These are phyloP conservation scores for Clavariopsis aquatica DNA, from an alignment of 495 filamentous ascomycete species.

Conservation along the genomic window DNA sequence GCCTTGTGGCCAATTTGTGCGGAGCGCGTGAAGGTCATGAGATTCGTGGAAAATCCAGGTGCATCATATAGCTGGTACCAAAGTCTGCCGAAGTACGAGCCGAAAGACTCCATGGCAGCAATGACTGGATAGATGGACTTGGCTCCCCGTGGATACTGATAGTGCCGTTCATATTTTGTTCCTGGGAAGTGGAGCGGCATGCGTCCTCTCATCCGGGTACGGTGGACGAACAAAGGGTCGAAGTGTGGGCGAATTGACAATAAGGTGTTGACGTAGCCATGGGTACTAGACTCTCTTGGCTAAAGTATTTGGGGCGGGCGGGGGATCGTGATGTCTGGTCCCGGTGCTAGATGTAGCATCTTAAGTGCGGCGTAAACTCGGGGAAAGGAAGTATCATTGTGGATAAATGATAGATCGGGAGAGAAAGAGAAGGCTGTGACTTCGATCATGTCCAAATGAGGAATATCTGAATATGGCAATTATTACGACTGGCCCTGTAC, in stretches of 20 bases:
- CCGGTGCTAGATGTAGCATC: not conserved
- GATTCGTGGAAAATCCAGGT: not conserved
- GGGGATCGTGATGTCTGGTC: not conserved
- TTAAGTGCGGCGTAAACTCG: too few relatives aligned
- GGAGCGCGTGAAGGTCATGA: not conserved
- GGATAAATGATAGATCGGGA: too few relatives aligned
- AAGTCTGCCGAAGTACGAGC: not conserved
- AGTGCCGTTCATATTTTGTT: not conserved
- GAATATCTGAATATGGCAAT: too few relatives aligned
- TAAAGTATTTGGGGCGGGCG: not conserved
- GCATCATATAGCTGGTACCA: not conserved
- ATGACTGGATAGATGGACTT: not conserved
- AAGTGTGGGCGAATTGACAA: not conserved
- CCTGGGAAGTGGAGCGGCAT: not conserved
- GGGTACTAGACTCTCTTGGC: not conserved
- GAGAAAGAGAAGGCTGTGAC: too few relatives aligned
- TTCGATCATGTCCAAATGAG: too few relatives aligned
- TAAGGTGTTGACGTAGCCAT: not conserved
- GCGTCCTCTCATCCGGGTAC: not conserved
- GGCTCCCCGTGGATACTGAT: not conserved
- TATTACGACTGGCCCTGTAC: too few relatives aligned
- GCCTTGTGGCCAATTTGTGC: slow-evolving; percentile 1
- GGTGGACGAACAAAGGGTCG: not conserved
- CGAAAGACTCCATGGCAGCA: not conserved
- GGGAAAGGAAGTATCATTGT: too few relatives aligned